These are phyloP conservation scores for Kwoniella shivajii DNA, from an alignment of 1,284 basidiomycete species.

Conservation along the genomic window DNA sequence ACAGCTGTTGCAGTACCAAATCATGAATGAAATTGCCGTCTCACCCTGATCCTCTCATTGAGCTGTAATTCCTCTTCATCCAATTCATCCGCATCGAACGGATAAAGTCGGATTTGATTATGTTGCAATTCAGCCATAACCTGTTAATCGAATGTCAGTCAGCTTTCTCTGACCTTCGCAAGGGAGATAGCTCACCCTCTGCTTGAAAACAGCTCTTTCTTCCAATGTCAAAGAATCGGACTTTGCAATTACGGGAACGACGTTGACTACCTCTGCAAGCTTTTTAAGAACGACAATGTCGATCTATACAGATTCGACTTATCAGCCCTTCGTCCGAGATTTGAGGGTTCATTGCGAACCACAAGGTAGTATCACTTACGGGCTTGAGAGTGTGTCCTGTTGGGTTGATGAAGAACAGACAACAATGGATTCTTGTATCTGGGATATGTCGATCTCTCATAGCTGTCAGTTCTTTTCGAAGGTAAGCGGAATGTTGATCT, in stretches of 20 bases:
- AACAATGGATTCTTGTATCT: conserved; percentile 98
- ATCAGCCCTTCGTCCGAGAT: not conserved
- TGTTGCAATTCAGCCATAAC: conserved; percentile 91
- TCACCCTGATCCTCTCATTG: conserved; percentile 85
- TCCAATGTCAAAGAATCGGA: conserved; percentile 93
- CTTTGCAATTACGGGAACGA: conserved; percentile 98
- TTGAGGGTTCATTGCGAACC: not conserved
- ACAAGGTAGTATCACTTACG: conserved; percentile 29
- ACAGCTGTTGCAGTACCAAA: too few species aligned
- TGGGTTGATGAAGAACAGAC: conserved; percentile 97
- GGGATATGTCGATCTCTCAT: conserved; percentile 98
- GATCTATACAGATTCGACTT: conserved; percentile 58
- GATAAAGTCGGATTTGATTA: conserved; percentile 92
- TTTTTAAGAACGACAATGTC: conserved; percentile 99
- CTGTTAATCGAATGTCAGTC: conserved; percentile 51
- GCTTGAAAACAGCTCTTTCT: conserved; percentile 91
- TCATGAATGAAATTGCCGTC: conserved; percentile 40
- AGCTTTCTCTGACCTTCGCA: not conserved
- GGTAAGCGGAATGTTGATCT: conserved; percentile 97
- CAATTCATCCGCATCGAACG: conserved; percentile 94
- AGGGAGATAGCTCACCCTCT: conserved; percentile 62
- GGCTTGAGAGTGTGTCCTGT: conserved; percentile 89
- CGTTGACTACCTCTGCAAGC: conserved; percentile 96
- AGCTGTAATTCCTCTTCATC: conserved; percentile 83
- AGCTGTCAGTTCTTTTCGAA: conserved; percentile 97